Evolutionary conservation across 805 yeast species (phyloP).

Genomic region (Torulaspora quercuum): DNA sequence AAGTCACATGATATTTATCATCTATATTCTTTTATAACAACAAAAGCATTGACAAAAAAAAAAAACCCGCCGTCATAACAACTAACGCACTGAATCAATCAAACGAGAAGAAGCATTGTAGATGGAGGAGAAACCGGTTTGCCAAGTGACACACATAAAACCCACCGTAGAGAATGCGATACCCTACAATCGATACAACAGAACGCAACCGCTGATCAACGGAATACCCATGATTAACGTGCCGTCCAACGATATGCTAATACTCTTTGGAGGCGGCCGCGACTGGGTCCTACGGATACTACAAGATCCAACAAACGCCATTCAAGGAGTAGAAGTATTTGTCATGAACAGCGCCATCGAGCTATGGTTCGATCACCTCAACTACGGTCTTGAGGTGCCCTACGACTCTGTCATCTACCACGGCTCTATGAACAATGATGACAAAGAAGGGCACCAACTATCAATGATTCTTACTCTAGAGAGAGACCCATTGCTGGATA

Average conservation of each 20-base stretch:
- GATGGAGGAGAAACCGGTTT: slow-evolving; percentile 15
- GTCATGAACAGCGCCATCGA: slow-evolving; percentile 38
- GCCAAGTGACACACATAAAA: slow-evolving; percentile 28
- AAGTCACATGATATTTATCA: slow-evolving; percentile 3
- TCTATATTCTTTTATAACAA: slow-evolving; percentile 1
- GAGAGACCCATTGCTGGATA: slow-evolving; percentile 25
- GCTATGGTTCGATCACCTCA: slow-evolving; percentile 39
- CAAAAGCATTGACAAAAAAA: background rate
- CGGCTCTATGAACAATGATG: slow-evolving; percentile 22
- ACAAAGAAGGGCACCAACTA: slow-evolving; percentile 29
- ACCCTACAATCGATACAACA: slow-evolving; percentile 30
- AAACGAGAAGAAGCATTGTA: background rate
- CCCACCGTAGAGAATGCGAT: slow-evolving; percentile 41
- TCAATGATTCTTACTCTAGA: slow-evolving; percentile 31
- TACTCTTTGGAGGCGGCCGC: slow-evolving; percentile 44
- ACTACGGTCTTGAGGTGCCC: slow-evolving; percentile 39
- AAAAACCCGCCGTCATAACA: too few species aligned
- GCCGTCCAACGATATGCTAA: slow-evolving; percentile 30
- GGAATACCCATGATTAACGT: slow-evolving; percentile 13
- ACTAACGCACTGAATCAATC: background rate
- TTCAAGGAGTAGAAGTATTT: slow-evolving; percentile 37
- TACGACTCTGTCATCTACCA: slow-evolving; percentile 35
- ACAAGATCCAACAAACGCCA: slow-evolving; percentile 10
- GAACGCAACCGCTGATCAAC: slow-evolving; percentile 30
- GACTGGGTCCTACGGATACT: slow-evolving; percentile 31